Percentiles rank a stretch among this genome's conserved stretches.
These are phyloP conservation scores for Mycena venus DNA, from an alignment of 768 basidiomycete genomes.

Conservation along the genomic window DNA sequence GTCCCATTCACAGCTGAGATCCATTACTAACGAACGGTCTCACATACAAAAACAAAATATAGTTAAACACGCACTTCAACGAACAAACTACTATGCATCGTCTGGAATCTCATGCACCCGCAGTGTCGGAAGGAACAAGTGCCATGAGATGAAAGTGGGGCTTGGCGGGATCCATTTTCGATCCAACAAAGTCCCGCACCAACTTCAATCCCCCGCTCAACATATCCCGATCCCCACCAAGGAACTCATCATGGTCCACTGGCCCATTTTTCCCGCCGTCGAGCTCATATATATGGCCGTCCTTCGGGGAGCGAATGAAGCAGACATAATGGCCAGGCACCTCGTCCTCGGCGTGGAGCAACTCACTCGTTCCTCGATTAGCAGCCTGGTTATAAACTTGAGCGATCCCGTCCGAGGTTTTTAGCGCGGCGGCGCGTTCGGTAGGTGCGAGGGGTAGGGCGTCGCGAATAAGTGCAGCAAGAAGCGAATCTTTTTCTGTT, in stretches of 20 bases:
- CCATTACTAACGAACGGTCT: too few relatives aligned
- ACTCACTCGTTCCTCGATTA: constrained; percentile 19
- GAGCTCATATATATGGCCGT: constrained; percentile 36
- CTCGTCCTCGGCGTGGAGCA: constrained; percentile 23
- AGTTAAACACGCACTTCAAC: too few relatives aligned
- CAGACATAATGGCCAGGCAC: constrained; percentile 32
- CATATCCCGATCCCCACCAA: constrained; percentile 31
- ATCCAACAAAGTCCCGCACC: constrained; percentile 25
- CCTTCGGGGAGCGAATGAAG: constrained; percentile 31
- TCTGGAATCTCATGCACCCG: not conserved
- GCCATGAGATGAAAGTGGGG: constrained; percentile 36
- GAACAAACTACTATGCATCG: not conserved
- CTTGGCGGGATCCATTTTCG: constrained; percentile 16
- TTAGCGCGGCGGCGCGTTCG: constrained; percentile 30
- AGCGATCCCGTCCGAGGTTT: constrained; percentile 26
- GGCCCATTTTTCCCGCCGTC: constrained; percentile 37
- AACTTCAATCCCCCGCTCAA: constrained; percentile 32
- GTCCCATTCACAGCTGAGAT: too few relatives aligned
- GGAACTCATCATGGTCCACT: constrained; percentile 28
- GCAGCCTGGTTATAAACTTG: constrained; percentile 34
- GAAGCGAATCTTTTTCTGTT: constrained; percentile 26
- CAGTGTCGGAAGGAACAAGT: constrained; percentile 24
- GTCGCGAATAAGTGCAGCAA: constrained; percentile 18
- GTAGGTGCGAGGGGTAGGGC: constrained; percentile 19
- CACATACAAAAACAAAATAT: too few relatives aligned